phyloP scores from a whole-genome alignment of 257 asterid genomes.

The Plantago major region DNA sequence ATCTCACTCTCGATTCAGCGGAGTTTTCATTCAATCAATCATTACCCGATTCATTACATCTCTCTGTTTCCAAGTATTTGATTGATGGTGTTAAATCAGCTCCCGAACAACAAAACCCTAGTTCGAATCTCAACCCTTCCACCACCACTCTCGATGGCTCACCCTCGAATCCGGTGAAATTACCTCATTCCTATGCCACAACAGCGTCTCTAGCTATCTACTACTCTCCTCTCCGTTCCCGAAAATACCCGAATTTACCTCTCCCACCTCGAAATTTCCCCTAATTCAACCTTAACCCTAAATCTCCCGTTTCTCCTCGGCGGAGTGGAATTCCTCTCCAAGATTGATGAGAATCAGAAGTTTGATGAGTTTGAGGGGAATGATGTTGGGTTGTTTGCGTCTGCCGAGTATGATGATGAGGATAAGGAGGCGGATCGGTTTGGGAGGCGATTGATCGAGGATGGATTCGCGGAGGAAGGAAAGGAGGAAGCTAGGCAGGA shows the following conservation, averaged over 20 bases:
- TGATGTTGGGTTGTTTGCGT: slow-evolving; percentile 85
- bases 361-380: slow-evolving; percentile 91
- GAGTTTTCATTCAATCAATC: too few species aligned
- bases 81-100: slow-evolving; percentile 51
- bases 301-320: slow-evolving; percentile 49
- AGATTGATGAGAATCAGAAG: slow-evolving; percentile 83
- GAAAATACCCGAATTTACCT: slow-evolving; percentile 27
- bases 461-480: slow-evolving; percentile 92
- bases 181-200: slow-evolving; percentile 38
- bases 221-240: slow-evolving; percentile 37
- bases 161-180: slow-evolving; percentile 33
- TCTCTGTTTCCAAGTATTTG: too few species aligned
- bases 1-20: too few species aligned
- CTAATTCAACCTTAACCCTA: slow-evolving; percentile 52
- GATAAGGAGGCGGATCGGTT: slow-evolving; percentile 81
- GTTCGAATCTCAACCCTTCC: slow-evolving; percentile 40
- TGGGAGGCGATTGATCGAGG: slow-evolving; percentile 82
- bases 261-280: slow-evolving; percentile 42
- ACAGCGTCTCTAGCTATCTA: slow-evolving; percentile 59
- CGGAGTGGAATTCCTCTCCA: slow-evolving; percentile 62
- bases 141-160: slow-evolving; percentile 40
- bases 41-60: too few species aligned
- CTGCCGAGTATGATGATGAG: slow-evolving; percentile 93
- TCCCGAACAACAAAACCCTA: slow-evolving; percentile 57
- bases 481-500: slow-evolving; percentile 85